Conservation (phyloP, 768 basidiomycete species). For the Pulveroboletus ravenelii region DNA sequence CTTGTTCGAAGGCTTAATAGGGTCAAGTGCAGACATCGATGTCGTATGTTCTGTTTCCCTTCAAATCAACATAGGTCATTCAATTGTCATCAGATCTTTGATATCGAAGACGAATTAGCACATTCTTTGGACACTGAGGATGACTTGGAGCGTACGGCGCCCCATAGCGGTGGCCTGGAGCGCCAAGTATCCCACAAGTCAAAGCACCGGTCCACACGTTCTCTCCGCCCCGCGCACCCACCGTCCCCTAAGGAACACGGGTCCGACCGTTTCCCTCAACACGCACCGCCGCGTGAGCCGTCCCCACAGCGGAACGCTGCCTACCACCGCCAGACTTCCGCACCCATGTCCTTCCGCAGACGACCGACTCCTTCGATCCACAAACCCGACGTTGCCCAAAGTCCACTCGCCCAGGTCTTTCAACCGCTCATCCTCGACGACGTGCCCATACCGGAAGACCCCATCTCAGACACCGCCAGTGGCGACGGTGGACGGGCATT, state of each 20-base stretch:
- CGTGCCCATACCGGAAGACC: conserved; percentile 31
- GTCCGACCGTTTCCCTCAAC: conserved; percentile 3
- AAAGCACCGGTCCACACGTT: conserved; percentile 30
- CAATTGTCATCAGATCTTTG: conserved; percentile 55
- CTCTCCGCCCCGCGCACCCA: conserved; percentile 16
- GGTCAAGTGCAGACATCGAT: conserved; percentile 68
- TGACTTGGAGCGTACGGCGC: conserved; percentile 3
- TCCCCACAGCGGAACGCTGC: conserved; percentile 5
- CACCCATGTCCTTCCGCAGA: conserved; percentile 15
- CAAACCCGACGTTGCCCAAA: conserved; percentile 30
- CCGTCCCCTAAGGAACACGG: conserved; percentile 21
- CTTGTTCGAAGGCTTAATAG: conserved; percentile 75
- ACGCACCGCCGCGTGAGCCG: background rate
- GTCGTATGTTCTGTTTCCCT: conserved; percentile 41
- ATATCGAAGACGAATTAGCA: conserved; percentile 59
- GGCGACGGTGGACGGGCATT: conserved; percentile 5
- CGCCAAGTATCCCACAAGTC: conserved; percentile 32
- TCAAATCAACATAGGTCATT: background rate
- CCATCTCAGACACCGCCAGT: conserved; percentile 15
- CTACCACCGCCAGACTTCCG: conserved; percentile 13
- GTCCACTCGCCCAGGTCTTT: conserved; percentile 70
- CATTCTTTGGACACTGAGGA: conserved; percentile 6
- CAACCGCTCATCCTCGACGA: conserved; percentile 61
- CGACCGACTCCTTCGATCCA: conserved; percentile 18
- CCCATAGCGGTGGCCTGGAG: conserved; percentile 11